Percentiles rank a stretch among this genome's conserved stretches.
These are phyloP conservation scores for Dactylellina cionopaga DNA, from an alignment of 2,329 filamentous ascomycete species.

Conservation along the genomic window DNA sequence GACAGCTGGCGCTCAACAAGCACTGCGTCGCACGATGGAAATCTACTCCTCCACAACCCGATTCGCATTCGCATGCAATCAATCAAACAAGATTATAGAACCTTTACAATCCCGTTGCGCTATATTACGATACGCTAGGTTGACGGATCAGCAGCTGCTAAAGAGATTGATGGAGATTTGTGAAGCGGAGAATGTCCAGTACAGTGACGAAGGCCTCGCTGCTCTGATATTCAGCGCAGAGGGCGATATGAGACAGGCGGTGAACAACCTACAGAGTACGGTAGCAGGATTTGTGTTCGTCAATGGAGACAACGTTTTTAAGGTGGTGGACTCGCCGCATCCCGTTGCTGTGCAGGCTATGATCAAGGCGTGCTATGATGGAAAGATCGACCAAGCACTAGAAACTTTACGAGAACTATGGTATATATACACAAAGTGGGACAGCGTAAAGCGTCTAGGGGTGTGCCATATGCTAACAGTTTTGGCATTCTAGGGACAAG, in stretches of 20 bases:
- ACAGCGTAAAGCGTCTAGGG: too few relatives aligned
- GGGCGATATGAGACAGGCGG: conserved; percentile 98
- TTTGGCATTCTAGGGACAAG: conserved; percentile 65
- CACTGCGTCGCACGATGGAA: conserved; percentile 94
- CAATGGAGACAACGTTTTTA: conserved; percentile 97
- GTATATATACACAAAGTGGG: too few relatives aligned
- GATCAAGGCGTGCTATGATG: conserved; percentile 96
- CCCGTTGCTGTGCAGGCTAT: conserved; percentile 98
- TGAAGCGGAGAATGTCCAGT: conserved; percentile 87
- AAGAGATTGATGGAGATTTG: conserved; percentile 91
- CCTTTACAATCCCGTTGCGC: conserved; percentile 97
- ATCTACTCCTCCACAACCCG: conserved; percentile 96
- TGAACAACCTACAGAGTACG: conserved; percentile 97
- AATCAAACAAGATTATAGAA: conserved; percentile 99
- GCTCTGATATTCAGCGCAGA: conserved; percentile 97
- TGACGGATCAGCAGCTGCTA: conserved; percentile 92
- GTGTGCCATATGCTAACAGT: conserved; percentile 20
- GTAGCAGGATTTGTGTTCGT: conserved; percentile 94
- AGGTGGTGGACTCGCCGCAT: conserved; percentile 94
- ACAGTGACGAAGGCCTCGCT: conserved; percentile 91
- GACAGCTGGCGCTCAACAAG: conserved; percentile 96
- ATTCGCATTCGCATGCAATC: conserved; percentile 98
- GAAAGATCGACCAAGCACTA: conserved; percentile 85
- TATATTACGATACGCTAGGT: conserved; percentile 89
- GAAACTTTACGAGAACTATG: conserved; percentile 89